Evolutionary conservation across 1,139 yeast genomes (phyloP).

Genomic region (Candida buenavistaensis): DNA sequence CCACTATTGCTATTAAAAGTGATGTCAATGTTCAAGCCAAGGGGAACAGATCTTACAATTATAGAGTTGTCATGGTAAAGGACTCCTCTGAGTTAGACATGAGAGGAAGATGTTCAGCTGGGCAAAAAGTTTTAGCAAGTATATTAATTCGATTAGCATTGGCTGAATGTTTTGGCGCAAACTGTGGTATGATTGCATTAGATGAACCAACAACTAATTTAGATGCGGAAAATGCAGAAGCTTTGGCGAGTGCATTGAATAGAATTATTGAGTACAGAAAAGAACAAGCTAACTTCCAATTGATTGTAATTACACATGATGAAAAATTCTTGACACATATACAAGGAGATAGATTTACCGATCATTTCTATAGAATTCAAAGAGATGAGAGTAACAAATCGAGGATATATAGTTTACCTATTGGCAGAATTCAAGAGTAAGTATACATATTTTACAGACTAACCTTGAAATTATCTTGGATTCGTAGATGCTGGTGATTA

Average conservation of each 20-base stretch:
- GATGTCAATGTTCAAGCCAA: slow-evolving; percentile 64
- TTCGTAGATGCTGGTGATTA: slow-evolving; percentile 1
- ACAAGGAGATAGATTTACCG: slow-evolving; percentile 85
- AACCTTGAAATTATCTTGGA: slow-evolving; percentile 3
- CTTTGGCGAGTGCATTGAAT: slow-evolving; percentile 79
- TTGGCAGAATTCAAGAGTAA: slow-evolving; percentile 37
- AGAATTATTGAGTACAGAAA: slow-evolving; percentile 74
- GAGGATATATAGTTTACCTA: slow-evolving; percentile 54
- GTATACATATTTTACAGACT: background rate
- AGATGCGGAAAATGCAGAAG: slow-evolving; percentile 85
- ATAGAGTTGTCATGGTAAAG: slow-evolving; percentile 93
- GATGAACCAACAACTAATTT: slow-evolving; percentile 98
- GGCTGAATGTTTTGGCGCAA: slow-evolving; percentile 93
- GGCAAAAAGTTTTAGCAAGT: slow-evolving; percentile 93
- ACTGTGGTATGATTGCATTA: slow-evolving; percentile 92
- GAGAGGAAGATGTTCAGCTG: slow-evolving; percentile 98
- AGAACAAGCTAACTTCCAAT: slow-evolving; percentile 83
- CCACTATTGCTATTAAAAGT: slow-evolving; percentile 81
- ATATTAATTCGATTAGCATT: slow-evolving; percentile 88
- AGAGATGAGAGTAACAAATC: slow-evolving; percentile 83
- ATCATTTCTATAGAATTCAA: slow-evolving; percentile 78
- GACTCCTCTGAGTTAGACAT: slow-evolving; percentile 91
- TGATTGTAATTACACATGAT: slow-evolving; percentile 94
- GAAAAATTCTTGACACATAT: slow-evolving; percentile 84
- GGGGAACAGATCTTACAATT: slow-evolving; percentile 78